These are phyloP conservation scores for Botryotinia narcissicola DNA, from an alignment of 2,329 filamentous ascomycete genomes.

Conservation along the genomic window DNA sequence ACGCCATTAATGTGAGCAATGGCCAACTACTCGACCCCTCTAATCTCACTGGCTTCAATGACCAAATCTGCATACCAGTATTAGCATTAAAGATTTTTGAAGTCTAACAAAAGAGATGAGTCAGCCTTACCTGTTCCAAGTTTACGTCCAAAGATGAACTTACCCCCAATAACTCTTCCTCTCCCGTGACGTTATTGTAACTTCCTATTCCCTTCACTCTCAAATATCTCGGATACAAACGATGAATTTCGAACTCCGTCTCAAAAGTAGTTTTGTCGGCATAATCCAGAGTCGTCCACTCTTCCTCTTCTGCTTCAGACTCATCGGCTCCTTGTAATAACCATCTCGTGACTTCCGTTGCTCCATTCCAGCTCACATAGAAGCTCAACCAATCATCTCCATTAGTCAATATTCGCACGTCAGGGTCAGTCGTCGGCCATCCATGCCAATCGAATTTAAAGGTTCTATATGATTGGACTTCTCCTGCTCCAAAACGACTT, in stretches of 20 bases:
- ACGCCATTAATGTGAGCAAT: constrained; percentile 3
- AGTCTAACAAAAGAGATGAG: constrained; percentile 2
- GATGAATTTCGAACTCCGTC: constrained; percentile 10
- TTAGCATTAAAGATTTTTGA: constrained; percentile 13
- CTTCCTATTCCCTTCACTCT: constrained; percentile 11
- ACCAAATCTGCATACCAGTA: constrained; percentile 17
- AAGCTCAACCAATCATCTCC: constrained; percentile 38
- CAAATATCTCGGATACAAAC: constrained; percentile 9
- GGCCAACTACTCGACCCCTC: constrained; percentile 13
- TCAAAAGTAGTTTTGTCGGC: constrained; percentile 16
- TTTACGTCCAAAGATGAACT: constrained; percentile 13
- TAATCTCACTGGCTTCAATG: constrained; percentile 8
- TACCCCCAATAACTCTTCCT: constrained; percentile 14
- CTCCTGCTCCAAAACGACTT: constrained; percentile 33
- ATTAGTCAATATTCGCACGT: constrained; percentile 39
- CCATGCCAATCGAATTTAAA: constrained; percentile 44
- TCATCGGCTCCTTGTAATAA: constrained; percentile 24
- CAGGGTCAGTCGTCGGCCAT: constrained; percentile 39
- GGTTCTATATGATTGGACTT: constrained; percentile 42
- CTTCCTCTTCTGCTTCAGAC: neutral
- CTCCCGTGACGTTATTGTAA: neutral
- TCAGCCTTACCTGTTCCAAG: constrained; percentile 18
- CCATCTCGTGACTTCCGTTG: constrained; percentile 49
- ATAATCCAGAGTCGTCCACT: constrained; percentile 12
- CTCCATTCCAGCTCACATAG: constrained; percentile 56